Percentiles rank a stretch among this genome's conserved stretches.
phyloP scores from a whole-genome alignment of 1,284 basidiomycete genomes.

The Ceratobasidium papillatum region DNA sequence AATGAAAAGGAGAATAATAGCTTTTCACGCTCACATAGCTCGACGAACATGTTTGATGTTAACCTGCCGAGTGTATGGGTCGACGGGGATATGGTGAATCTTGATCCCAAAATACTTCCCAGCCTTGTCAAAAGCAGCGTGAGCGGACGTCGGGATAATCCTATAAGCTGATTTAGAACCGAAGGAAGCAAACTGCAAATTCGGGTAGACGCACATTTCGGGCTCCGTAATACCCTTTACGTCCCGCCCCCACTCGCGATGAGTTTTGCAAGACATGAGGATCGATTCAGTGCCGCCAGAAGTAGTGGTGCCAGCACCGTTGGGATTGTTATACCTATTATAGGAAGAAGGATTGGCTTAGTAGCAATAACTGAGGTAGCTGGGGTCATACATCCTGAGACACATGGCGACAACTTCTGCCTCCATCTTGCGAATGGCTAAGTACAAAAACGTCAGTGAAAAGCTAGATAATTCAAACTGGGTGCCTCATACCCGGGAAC shows the following conservation, averaged over 20 bases:
- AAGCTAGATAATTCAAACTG: background rate
- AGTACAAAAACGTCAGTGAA: conserved; percentile 5
- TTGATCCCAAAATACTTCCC: conserved; percentile 92
- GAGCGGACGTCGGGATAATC: conserved; percentile 85
- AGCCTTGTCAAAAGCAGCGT: conserved; percentile 96
- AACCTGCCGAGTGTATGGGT: conserved; percentile 81
- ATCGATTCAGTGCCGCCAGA: conserved; percentile 97
- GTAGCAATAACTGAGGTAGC: background rate
- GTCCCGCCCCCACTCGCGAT: conserved; percentile 89
- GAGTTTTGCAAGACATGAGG: conserved; percentile 91
- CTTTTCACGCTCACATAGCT: conserved; percentile 74
- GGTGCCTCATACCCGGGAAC: conserved; percentile 71
- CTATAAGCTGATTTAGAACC: conserved; percentile 55
- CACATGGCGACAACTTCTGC: conserved; percentile 97
- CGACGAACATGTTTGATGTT: conserved; percentile 79
- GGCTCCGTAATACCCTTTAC: conserved; percentile 90
- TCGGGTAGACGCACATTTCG: conserved; percentile 74
- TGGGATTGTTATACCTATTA: conserved; percentile 78
- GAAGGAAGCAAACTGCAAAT: conserved; percentile 25
- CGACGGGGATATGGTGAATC: conserved; percentile 88
- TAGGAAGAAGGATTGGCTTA: conserved; percentile 29
- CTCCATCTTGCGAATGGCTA: conserved; percentile 94
- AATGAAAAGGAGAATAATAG: conserved; percentile 2
- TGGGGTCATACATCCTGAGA: conserved; percentile 65
- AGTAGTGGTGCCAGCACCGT: conserved; percentile 90